Percentiles rank a stretch among this genome's conserved stretches.
Evolutionary conservation across 805 yeast species (phyloP).

Genomic region (Diddensiella transvaalensis): DNA sequence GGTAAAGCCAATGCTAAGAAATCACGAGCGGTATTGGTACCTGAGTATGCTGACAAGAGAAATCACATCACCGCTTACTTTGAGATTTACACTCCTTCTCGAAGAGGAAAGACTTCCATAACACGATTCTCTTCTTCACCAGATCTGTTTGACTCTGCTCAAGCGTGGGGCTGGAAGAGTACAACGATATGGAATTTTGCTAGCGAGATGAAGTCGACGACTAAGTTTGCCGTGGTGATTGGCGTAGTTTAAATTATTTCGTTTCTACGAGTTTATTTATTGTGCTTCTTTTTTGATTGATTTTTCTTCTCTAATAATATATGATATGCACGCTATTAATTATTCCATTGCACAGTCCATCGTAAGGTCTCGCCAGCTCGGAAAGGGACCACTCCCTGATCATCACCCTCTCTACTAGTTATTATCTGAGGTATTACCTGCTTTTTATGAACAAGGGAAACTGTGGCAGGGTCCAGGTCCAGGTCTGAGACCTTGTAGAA

Average conservation of each 20-base stretch:
- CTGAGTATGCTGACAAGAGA: constrained; percentile 45
- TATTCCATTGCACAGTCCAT: constrained; percentile 74
- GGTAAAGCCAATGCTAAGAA: not conserved
- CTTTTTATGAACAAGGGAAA: constrained; percentile 48
- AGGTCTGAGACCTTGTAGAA: constrained; percentile 62
- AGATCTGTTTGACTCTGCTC: constrained; percentile 48
- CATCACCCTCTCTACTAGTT: constrained; percentile 40
- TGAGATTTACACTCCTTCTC: constrained; percentile 52
- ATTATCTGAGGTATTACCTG: constrained; percentile 58
- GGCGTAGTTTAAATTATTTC: constrained; percentile 41
- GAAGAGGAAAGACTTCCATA: constrained; percentile 42
- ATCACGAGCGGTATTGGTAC: not conserved
- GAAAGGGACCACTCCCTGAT: constrained; percentile 73
- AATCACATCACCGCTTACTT: constrained; percentile 46
- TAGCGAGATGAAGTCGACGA: constrained; percentile 31
- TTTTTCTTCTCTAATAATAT: not conserved
- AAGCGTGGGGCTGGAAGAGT: constrained; percentile 64
- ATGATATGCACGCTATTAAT: not conserved
- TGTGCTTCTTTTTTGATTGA: not conserved
- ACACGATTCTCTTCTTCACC: constrained; percentile 57
- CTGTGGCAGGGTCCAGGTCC: constrained; percentile 39
- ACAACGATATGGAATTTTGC: constrained; percentile 50
- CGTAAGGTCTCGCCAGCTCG: constrained; percentile 69
- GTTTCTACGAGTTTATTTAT: too few species aligned
- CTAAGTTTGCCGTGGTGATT: constrained; percentile 48